These are phyloP conservation scores for Diaporthe sp. DNA, from an alignment of 2,329 filamentous ascomycete genomes.

Conservation along the genomic window DNA sequence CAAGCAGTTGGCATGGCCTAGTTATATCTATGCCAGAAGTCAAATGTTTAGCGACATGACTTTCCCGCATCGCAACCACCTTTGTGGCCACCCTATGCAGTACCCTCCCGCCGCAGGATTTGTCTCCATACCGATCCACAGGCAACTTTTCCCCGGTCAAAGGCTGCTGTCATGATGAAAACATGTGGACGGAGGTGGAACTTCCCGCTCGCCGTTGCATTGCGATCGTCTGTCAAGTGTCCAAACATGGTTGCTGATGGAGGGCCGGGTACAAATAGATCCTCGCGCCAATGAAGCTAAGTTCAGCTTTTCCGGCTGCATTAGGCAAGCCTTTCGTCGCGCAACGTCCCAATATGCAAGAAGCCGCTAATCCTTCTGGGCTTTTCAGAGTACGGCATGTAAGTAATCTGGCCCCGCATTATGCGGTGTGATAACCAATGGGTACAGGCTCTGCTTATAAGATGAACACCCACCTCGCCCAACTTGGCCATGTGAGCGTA, in stretches of 20 bases:
- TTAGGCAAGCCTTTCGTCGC: not conserved
- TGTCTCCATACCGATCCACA: not conserved
- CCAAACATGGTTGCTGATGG: not conserved
- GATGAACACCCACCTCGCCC: not conserved
- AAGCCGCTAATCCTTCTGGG: not conserved
- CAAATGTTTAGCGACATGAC: not conserved
- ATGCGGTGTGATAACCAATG: not conserved
- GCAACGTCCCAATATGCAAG: not conserved
- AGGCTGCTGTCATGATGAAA: not conserved
- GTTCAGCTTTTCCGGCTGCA: not conserved
- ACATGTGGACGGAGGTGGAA: not conserved
- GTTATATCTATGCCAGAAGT: not conserved
- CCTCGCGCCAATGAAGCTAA: not conserved
- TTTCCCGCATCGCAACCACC: not conserved
- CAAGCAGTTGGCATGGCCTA: not conserved
- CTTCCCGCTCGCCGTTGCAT: not conserved
- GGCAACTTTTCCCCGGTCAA: not conserved
- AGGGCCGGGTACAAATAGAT: not conserved
- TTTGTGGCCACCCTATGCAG: not conserved
- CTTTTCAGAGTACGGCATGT: not conserved
- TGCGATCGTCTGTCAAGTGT: not conserved
- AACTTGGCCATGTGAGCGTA: not conserved
- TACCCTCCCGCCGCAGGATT: not conserved
- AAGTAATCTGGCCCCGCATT: not conserved
- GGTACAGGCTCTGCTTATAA: not conserved